These are phyloP conservation scores for Neofusicoccum laricinum DNA, from an alignment of 2,329 filamentous ascomycete species.

Conservation along the genomic window DNA sequence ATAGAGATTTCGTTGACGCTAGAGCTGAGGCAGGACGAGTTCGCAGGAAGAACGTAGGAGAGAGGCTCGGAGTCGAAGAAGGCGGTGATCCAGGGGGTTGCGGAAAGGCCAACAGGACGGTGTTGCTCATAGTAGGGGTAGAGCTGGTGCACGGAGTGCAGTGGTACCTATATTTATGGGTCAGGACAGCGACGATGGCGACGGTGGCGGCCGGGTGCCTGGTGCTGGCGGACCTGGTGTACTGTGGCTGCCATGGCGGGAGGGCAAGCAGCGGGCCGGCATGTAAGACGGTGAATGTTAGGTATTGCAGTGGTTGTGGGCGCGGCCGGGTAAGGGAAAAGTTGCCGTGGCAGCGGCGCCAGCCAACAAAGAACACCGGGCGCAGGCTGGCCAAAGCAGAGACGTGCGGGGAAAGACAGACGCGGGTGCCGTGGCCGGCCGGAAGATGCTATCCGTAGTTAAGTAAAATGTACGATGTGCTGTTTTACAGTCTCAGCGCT, in stretches of 20 bases:
- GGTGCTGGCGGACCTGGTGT: neutral
- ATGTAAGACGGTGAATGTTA: neutral
- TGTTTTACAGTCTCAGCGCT: neutral
- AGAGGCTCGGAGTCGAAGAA: neutral
- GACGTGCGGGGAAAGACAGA: neutral
- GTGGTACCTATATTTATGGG: conserved; percentile 11
- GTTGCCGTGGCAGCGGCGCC: neutral
- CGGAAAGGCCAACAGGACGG: neutral
- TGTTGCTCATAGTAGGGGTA: neutral
- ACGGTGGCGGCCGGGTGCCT: neutral
- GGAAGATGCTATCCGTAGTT: neutral
- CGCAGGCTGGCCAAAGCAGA: neutral
- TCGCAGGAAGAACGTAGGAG: neutral
- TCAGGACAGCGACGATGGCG: neutral
- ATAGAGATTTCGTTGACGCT: neutral
- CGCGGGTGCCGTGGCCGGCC: neutral
- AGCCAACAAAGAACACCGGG: conserved; percentile 6
- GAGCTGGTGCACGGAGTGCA: neutral
- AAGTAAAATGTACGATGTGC: neutral
- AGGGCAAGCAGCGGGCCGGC: neutral
- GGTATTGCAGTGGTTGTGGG: neutral
- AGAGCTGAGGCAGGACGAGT: neutral
- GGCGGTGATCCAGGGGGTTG: neutral
- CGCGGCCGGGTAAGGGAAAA: neutral
- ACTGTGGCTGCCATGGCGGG: neutral